Evolutionary conservation across 2,329 filamentous ascomycete species (phyloP), one percentile per base, ranked within the genome.

Genomic region (Tolypocladium cylindrosporum): DNA sequence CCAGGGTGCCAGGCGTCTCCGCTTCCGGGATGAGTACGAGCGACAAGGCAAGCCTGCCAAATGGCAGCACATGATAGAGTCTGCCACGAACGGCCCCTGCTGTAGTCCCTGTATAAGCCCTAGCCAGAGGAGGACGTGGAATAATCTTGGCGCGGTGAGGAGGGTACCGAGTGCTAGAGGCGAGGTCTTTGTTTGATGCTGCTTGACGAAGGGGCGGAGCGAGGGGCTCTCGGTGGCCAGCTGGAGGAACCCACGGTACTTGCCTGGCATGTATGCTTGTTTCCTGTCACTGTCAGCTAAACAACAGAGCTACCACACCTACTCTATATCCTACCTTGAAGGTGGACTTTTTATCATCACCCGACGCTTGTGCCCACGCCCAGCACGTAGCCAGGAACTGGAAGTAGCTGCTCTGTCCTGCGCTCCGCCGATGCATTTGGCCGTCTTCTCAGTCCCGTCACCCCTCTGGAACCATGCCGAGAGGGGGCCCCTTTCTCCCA

Each of bases 321-420:
- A 27, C 24, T 27, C 24, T 27, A 4, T 27, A 24, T 24, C 24
- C 24, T 24, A 27, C 62, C 58, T 63, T 21, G 36, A 63, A 62
- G 5, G 61, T 19, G 10, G 61, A 58, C 51, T 61, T 55, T 27
- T 40, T 39, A 3, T 21, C 41, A 16, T 50, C 39, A 13, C 53
- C 42, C 36, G 54, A 9, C 37, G 45, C 31, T 60, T 39, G 50
- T 64, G 61, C 27, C 57, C 54, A 59, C 55, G 8, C 55, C 61
- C n/a, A 62, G 58, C 14, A 61, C 58, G 58, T 13, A 42, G 62
- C 63, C 52, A 64, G 54, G 45, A 61, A 61, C 36, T 61, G 63
- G 54, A 64, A 63, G n/a, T 61, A 50, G n/a, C 58, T 59, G 55
- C 63, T 63, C 42, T 63, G 63, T 16, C 61, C 63, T 19, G 63